Evolutionary conservation across 805 yeast species (phyloP).

Genomic region (Allodekkera sacchari): DNA sequence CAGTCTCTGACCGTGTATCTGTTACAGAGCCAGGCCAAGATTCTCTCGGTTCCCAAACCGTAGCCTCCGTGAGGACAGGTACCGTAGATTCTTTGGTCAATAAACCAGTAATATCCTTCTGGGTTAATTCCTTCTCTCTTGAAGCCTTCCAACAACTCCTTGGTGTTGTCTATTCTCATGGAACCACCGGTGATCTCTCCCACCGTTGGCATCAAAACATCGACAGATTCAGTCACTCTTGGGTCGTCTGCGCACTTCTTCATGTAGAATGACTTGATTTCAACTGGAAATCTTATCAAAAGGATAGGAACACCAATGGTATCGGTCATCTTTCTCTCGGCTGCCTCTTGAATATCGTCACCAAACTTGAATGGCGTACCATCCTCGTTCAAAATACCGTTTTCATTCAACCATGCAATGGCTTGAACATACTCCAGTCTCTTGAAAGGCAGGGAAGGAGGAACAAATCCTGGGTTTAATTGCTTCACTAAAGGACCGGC

Average conservation of each 20-base stretch:
- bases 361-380: constrained; percentile 91
- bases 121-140: constrained; percentile 85
- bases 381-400: constrained; percentile 89
- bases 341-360: constrained; percentile 99
- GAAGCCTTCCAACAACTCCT: constrained; percentile 84
- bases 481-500: constrained; percentile 86
- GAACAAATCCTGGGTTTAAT: constrained; percentile 83
- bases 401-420: constrained; percentile 92
- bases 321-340: constrained; percentile 98
- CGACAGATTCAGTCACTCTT: constrained; percentile 96
- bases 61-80: constrained; percentile 99
- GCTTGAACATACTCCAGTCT: constrained; percentile 91
- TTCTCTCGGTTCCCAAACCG: constrained; percentile 97
- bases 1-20: constrained; percentile 98
- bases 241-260: constrained; percentile 82
- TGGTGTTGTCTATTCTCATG: constrained; percentile 83
- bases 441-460: constrained; percentile 81
- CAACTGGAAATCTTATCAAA: constrained; percentile 91
- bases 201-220: constrained; percentile 97
- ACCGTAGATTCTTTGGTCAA: constrained; percentile 93
- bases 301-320: constrained; percentile 87
- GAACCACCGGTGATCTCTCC: constrained; percentile 99
- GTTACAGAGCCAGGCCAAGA: constrained; percentile 96
- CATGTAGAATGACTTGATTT: constrained; percentile 98
- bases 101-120: constrained; percentile 89